These are phyloP conservation scores for Hypomontagnella submonticulosa DNA, from an alignment of 495 filamentous ascomycete genomes.

Conservation along the genomic window DNA sequence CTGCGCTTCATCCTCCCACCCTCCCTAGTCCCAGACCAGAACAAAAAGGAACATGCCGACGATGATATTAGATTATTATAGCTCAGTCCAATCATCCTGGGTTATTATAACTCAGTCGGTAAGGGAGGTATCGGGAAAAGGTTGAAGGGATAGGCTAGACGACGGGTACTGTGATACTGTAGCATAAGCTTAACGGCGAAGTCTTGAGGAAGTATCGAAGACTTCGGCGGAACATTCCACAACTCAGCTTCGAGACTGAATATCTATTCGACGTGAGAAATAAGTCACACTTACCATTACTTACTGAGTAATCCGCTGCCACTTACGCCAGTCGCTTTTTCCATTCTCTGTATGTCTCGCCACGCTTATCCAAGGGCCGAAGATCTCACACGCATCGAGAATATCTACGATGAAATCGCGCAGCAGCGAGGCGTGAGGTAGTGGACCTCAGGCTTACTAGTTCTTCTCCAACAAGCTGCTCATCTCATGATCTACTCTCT, in stretches of 20 bases:
- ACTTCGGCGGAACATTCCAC: conserved; percentile 21
- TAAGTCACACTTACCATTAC: conserved; percentile 24
- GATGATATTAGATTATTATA: conserved; percentile 29
- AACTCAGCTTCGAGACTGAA: conserved; percentile 17
- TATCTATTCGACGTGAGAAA: conserved; percentile 14
- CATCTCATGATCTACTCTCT: conserved; percentile 12
- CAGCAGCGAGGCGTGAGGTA: conserved; percentile 1
- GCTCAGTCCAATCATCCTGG: conserved; percentile 33
- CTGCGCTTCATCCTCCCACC: conserved; percentile 16
- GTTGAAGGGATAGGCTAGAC: conserved; percentile 7
- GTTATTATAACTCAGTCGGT: conserved; percentile 35
- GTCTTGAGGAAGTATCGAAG: conserved; percentile 37
- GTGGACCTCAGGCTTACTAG: conserved; percentile 10
- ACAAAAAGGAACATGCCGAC: not conserved
- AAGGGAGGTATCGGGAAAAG: conserved; percentile 24
- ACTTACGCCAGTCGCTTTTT: not conserved
- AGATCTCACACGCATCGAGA: conserved; percentile 29
- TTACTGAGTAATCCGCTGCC: conserved; percentile 1
- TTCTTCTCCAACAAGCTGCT: not conserved
- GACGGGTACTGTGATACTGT: conserved; percentile 7
- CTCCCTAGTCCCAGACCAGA: not conserved
- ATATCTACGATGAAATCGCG: conserved; percentile 21
- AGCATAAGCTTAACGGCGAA: conserved; percentile 12
- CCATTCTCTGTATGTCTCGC: conserved; percentile 2
- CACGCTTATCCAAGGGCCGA: conserved; percentile 29